These are phyloP conservation scores for Ophiostoma populinum DNA, from an alignment of 2,329 filamentous ascomycete genomes.

Conservation along the genomic window DNA sequence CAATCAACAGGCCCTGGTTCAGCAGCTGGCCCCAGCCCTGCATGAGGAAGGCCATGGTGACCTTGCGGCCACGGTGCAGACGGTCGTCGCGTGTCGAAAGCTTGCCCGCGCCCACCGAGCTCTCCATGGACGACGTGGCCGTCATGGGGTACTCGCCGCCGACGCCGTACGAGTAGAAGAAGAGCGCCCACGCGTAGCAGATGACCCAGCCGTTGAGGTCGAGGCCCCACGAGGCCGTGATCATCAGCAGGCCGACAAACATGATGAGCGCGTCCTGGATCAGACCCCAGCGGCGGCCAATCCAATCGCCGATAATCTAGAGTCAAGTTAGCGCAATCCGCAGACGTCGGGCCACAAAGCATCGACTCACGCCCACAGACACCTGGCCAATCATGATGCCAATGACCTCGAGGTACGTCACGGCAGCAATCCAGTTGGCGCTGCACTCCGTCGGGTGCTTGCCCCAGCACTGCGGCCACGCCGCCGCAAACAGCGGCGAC, in stretches of 20 bases:
- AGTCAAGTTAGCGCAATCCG: not conserved
- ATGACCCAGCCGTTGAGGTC: conserved; percentile 89
- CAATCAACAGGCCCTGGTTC: conserved; percentile 81
- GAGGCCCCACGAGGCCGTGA: conserved; percentile 78
- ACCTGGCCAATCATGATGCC: conserved; percentile 94
- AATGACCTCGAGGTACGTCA: conserved; percentile 82
- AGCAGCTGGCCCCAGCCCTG: conserved; percentile 94
- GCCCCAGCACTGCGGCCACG: conserved; percentile 68
- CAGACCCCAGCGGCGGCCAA: conserved; percentile 85
- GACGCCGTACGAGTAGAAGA: conserved; percentile 62
- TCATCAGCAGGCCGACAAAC: conserved; percentile 82
- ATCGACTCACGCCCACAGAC: conserved; percentile 51
- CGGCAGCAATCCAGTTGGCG: conserved; percentile 62
- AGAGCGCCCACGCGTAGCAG: conserved; percentile 87
- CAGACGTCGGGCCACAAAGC: not conserved
- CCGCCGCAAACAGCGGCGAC: conserved; percentile 58
- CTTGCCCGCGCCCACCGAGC: conserved; percentile 68
- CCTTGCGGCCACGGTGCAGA: conserved; percentile 87
- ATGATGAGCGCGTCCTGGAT: conserved; percentile 93
- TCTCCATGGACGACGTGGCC: conserved; percentile 87
- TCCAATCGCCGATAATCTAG: conserved; percentile 46
- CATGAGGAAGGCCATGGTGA: conserved; percentile 93
- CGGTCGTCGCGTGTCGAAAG: conserved; percentile 84
- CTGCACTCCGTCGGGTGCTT: conserved; percentile 42
- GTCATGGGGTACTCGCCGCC: conserved; percentile 95